These are phyloP conservation scores for Pyrus communis DNA, from an alignment of 306 rosid genomes.

Conservation along the genomic window DNA sequence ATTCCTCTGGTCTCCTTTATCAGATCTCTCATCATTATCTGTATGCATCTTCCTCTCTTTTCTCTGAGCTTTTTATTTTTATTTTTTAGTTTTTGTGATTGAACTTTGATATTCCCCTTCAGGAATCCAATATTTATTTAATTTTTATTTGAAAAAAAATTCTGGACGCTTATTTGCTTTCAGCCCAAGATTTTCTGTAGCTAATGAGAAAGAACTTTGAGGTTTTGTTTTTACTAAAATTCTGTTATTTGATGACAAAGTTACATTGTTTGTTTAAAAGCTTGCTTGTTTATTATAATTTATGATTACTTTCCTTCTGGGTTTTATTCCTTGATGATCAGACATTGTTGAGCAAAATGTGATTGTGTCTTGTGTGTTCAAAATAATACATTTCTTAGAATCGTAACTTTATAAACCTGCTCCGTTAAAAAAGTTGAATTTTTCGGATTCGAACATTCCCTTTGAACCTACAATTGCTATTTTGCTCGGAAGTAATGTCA, in stretches of 20 bases:
- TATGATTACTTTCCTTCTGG: neutral
- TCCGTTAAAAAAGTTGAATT: too few species aligned
- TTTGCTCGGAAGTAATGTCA: too few species aligned
- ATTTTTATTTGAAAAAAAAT: too few species aligned
- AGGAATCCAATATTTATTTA: neutral
- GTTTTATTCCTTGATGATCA: neutral
- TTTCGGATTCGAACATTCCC: too few species aligned
- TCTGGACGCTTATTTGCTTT: neutral
- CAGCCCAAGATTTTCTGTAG: neutral
- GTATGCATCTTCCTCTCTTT: slow-evolving; percentile 26
- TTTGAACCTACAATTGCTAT: too few species aligned
- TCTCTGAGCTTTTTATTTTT: neutral
- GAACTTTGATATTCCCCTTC: neutral
- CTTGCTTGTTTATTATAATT: neutral
- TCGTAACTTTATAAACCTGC: too few species aligned
- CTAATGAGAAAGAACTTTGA: neutral
- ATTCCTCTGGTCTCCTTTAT: slow-evolving; percentile 82
- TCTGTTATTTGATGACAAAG: neutral
- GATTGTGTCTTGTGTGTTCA: neutral
- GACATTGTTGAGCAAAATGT: neutral
- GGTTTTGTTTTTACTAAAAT: neutral
- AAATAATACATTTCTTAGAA: too few species aligned
- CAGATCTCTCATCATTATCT: slow-evolving; percentile 71
- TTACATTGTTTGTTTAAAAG: neutral
- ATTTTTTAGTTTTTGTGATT: neutral